Evolutionary conservation across 441 rosid species (phyloP).

Genomic region (Populus hybrid): DNA sequence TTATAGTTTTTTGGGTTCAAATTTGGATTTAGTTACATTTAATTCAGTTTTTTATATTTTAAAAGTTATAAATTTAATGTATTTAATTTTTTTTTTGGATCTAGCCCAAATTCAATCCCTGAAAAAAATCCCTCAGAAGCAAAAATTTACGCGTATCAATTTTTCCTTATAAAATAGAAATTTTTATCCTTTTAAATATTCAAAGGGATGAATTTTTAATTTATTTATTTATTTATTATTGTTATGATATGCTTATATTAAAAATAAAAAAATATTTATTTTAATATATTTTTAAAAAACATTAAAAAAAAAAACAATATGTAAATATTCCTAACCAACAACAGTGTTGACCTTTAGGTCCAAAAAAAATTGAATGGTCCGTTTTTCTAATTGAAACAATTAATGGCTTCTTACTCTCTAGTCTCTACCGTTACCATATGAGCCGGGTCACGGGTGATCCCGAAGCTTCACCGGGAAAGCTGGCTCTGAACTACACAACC

Average conservation of each 20-base stretch:
- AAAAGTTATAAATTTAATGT: no score
- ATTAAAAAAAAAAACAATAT: no score
- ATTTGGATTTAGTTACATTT: no score
- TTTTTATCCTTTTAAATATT: background rate
- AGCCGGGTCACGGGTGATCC: background rate
- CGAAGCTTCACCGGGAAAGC: background rate
- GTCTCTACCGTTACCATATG: background rate
- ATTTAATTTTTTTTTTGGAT: no score
- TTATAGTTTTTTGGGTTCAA: background rate
- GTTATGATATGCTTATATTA: fast-evolving
- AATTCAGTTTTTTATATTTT: no score
- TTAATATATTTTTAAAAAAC: no score
- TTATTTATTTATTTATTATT: no score
- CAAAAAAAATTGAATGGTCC: background rate
- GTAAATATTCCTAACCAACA: background rate
- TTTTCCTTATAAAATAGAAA: no score
- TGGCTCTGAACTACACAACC: background rate
- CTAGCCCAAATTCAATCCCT: background rate
- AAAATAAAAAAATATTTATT: no score
- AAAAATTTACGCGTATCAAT: no score
- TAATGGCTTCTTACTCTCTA: background rate
- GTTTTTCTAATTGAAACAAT: background rate
- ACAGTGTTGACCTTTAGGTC: background rate
- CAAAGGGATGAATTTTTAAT: no score
- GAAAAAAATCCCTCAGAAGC: no score